These are phyloP conservation scores for Pelomyxa schiedti DNA, from an alignment of 78 protist species.

Conservation along the genomic window DNA sequence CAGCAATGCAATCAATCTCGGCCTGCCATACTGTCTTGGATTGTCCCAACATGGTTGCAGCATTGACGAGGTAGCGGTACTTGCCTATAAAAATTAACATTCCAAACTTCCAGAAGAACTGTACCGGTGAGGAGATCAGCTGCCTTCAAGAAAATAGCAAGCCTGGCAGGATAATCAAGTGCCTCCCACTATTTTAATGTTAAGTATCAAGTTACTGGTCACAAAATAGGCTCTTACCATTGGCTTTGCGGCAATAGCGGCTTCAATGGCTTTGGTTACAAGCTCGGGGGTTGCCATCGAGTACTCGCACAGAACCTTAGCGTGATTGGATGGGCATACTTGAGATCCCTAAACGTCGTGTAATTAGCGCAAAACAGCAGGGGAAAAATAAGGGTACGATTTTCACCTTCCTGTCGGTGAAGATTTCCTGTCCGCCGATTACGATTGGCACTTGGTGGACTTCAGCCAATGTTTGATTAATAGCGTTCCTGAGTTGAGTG, in stretches of 20 bases:
- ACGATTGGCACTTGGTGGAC: constrained; percentile 50
- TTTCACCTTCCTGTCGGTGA: constrained; percentile 32
- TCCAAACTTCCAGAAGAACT: too few relatives aligned
- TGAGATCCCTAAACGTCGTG: not conserved
- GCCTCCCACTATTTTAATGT: constrained; percentile 75
- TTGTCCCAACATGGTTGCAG: constrained; percentile 67
- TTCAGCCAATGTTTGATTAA: too few relatives aligned
- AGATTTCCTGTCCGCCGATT: constrained; percentile 48
- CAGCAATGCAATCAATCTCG: constrained; percentile 86
- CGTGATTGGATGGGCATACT: constrained; percentile 40
- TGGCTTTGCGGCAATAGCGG: constrained; percentile 46
- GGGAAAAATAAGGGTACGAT: not conserved
- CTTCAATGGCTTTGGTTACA: constrained; percentile 45
- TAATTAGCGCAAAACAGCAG: not conserved
- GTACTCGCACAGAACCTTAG: constrained; percentile 14
- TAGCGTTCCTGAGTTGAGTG: too few relatives aligned
- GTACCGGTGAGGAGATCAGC: constrained; percentile 72
- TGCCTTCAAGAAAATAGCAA: constrained; percentile 72
- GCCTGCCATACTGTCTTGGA: constrained; percentile 85
- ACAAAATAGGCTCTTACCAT: too few relatives aligned
- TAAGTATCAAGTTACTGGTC: too few relatives aligned
- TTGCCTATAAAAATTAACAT: constrained; percentile 34
- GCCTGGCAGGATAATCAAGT: constrained; percentile 56
- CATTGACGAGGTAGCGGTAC: constrained; percentile 51
- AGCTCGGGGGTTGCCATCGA: constrained; percentile 32